Evolutionary conservation across 805 yeast genomes (phyloP).

Genomic region (Starmerella stigmatis): DNA sequence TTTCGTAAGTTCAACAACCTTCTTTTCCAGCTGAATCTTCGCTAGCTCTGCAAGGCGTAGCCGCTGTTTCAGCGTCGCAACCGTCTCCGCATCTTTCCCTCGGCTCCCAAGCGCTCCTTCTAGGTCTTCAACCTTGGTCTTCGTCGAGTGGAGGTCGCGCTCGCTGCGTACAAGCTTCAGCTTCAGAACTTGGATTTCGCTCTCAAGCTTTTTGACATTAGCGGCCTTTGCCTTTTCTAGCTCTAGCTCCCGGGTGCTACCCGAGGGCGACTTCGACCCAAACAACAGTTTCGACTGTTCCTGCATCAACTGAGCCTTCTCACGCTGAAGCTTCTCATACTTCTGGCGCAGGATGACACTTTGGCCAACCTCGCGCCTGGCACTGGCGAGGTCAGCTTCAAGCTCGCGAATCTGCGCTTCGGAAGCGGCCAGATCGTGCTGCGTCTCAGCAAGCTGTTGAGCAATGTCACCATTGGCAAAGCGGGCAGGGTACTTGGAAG

Average conservation of each 20-base stretch:
- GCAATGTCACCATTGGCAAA: conserved; percentile 12
- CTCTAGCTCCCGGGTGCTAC: conserved; percentile 17
- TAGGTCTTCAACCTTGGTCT: conserved; percentile 20
- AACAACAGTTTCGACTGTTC: conserved; percentile 21
- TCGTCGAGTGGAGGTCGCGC: conserved; percentile 24
- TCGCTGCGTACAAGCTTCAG: conserved; percentile 29
- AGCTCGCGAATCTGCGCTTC: conserved; percentile 10
- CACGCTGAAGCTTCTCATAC: conserved; percentile 24
- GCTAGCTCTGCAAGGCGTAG: conserved; percentile 23
- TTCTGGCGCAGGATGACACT: conserved; percentile 14
- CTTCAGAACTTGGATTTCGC: conserved; percentile 29
- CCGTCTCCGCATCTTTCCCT: conserved; percentile 1
- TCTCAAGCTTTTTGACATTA: conserved; percentile 20
- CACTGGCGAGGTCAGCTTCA: conserved; percentile 11
- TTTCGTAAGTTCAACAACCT: conserved; percentile 8
- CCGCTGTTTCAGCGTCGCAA: conserved; percentile 6
- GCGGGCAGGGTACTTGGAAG: not conserved
- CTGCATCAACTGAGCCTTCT: conserved; percentile 22
- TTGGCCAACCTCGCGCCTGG: conserved; percentile 11
- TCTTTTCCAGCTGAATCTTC: conserved; percentile 21
- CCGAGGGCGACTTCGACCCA: conserved; percentile 10
- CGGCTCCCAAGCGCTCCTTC: not conserved
- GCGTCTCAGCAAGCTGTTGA: conserved; percentile 13
- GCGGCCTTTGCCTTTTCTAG: conserved; percentile 18
- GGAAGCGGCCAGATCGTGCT: conserved; percentile 13